phyloP scores from a whole-genome alignment of 305 asterid species.

The Rubia tinctorum region DNA sequence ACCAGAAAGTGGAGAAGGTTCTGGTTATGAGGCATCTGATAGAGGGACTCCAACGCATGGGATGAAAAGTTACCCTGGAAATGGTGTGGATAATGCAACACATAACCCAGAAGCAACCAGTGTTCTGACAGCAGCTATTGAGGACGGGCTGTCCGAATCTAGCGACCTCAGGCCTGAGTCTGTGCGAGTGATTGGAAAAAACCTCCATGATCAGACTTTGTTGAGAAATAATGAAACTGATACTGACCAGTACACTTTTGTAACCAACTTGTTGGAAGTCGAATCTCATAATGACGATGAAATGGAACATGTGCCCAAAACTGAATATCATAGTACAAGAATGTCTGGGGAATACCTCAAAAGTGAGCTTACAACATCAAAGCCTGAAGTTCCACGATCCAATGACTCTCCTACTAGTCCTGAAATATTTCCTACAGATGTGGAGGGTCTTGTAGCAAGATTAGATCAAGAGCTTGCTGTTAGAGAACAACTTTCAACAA shows the following conservation, averaged over 20 bases:
- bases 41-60: constrained; percentile 27
- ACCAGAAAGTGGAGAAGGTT: constrained; percentile 30
- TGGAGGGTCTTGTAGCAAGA: constrained; percentile 54
- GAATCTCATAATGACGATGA: constrained; percentile 12
- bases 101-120: constrained; percentile 22
- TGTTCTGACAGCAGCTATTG: constrained; percentile 26
- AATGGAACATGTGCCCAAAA: constrained; percentile 17
- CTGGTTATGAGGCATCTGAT: constrained; percentile 42
- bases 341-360: constrained; percentile 20
- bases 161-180: constrained; percentile 26
- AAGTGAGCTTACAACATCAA: constrained; percentile 22
- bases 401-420: constrained; percentile 17
- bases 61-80: constrained; percentile 21
- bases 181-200: constrained; percentile 23
- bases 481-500: constrained; percentile 43
- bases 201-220: constrained; percentile 9
- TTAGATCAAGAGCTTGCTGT: constrained; percentile 53
- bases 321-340: constrained; percentile 9
- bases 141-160: constrained; percentile 28
- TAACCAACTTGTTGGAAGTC: constrained; percentile 11
- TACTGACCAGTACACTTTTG: constrained; percentile 9
- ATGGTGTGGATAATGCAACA: constrained; percentile 25
- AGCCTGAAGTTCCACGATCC: constrained; percentile 26
- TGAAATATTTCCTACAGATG: constrained; percentile 36
- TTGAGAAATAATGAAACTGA: constrained; percentile 16